Conservation (phyloP, 2,329 filamentous ascomycete genomes). For the Venturia asperata region DNA sequence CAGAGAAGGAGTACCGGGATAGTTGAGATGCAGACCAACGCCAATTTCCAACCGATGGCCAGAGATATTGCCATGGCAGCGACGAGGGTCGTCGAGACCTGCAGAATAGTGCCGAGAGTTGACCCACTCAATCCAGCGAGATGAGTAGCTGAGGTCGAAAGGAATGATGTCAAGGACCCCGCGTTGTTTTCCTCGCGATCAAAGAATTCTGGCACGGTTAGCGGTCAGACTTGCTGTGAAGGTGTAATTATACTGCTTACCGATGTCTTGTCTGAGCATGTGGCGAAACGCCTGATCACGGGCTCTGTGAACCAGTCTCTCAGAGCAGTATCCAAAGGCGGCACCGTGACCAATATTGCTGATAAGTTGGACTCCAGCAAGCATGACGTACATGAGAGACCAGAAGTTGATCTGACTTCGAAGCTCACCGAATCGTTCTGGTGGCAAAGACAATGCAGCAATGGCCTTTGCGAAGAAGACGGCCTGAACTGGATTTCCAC, state of each 20-base stretch:
- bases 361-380: conserved; percentile 66
- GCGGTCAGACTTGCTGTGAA: neutral
- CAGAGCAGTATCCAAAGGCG: conserved; percentile 78
- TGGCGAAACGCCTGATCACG: conserved; percentile 75
- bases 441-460: conserved; percentile 56
- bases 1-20: conserved; percentile 71
- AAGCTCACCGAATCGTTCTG: conserved; percentile 48
- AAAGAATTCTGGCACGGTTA: conserved; percentile 54
- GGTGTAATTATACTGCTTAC: conserved; percentile 25
- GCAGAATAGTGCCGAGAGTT: conserved; percentile 78
- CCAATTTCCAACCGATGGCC: conserved; percentile 81
- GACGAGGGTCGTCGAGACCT: conserved; percentile 71
- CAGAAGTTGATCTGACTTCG: conserved; percentile 73
- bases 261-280: conserved; percentile 86
- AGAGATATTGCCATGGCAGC: conserved; percentile 63
- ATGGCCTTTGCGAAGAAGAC: conserved; percentile 90
- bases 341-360: conserved; percentile 65
- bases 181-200: conserved; percentile 83
- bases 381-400: conserved; percentile 81
- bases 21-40: conserved; percentile 71
- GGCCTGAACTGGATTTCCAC: conserved; percentile 67
- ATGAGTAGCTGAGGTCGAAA: conserved; percentile 84
- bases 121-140: conserved; percentile 80
- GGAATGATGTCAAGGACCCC: conserved; percentile 78
- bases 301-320: conserved; percentile 74